Evolutionary conservation across 768 basidiomycete genomes (phyloP).

Genomic region (Fibroporia radiculosa): DNA sequence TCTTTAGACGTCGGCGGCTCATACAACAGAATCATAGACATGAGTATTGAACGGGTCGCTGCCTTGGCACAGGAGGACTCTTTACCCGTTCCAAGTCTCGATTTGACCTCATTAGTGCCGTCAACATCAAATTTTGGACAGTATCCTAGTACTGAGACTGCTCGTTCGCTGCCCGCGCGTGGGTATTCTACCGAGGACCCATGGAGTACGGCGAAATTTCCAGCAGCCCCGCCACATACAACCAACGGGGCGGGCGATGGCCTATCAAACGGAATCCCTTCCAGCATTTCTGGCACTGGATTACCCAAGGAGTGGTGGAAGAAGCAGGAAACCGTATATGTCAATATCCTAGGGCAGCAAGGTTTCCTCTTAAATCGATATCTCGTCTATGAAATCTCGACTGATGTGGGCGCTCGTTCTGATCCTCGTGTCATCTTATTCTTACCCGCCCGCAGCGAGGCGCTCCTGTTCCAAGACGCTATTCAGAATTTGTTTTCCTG

Average conservation of each 20-base stretch:
- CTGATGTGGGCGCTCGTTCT: slow-evolving; percentile 54
- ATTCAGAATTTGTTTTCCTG: slow-evolving; percentile 88
- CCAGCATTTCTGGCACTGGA: slow-evolving; percentile 61
- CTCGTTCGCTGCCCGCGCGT: slow-evolving; percentile 33
- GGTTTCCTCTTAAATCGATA: slow-evolving; percentile 89
- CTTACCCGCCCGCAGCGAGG: slow-evolving; percentile 36
- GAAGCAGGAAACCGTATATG: slow-evolving; percentile 61
- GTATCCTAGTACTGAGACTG: slow-evolving; percentile 23
- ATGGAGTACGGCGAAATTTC: slow-evolving; percentile 26
- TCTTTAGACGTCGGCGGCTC: too few species aligned
- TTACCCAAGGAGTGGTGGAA: slow-evolving; percentile 85
- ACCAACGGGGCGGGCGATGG: slow-evolving; percentile 14
- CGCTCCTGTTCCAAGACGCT: slow-evolving; percentile 71
- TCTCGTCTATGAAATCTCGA: slow-evolving; percentile 73
- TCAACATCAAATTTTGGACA: slow-evolving; percentile 40
- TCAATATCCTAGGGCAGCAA: slow-evolving; percentile 78
- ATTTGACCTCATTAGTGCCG: slow-evolving; percentile 50
- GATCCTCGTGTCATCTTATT: slow-evolving; percentile 6
- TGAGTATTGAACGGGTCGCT: slow-evolving; percentile 78
- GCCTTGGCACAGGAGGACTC: slow-evolving; percentile 70
- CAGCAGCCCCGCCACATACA: slow-evolving; percentile 10
- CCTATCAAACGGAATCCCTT: slow-evolving; percentile 40
- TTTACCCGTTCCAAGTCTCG: slow-evolving; percentile 66
- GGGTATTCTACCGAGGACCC: slow-evolving; percentile 62
- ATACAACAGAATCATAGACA: slow-evolving; percentile 53